These are phyloP conservation scores for Skeletonema potamos DNA, from an alignment of 108 stramenopile species.

Conservation along the genomic window DNA sequence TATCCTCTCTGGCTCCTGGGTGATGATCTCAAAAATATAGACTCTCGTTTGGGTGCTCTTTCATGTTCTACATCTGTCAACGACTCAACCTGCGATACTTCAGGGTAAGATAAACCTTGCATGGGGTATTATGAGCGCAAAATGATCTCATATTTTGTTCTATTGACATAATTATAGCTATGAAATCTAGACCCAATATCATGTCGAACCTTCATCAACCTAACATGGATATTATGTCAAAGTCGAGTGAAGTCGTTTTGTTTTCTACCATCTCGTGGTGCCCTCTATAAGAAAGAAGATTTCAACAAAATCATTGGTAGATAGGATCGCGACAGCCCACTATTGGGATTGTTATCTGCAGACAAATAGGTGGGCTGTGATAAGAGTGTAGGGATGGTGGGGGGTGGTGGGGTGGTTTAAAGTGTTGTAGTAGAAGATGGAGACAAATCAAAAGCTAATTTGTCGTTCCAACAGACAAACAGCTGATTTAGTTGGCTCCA, in stretches of 20 bases:
- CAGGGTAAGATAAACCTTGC: neutral
- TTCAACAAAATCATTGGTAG: neutral
- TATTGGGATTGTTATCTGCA: neutral
- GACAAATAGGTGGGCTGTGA: neutral
- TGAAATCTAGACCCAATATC: conserved; percentile 15
- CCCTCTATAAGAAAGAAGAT: neutral
- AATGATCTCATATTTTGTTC: conserved; percentile 9
- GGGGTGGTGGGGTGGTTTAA: neutral
- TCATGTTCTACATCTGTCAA: too few species aligned
- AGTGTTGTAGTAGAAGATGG: neutral
- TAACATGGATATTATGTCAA: neutral
- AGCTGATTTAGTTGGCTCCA: conserved; percentile 61
- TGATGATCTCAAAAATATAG: too few species aligned
- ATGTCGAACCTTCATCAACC: neutral
- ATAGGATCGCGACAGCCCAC: neutral
- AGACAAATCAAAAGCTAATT: conserved; percentile 1
- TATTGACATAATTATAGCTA: conserved; percentile 16
- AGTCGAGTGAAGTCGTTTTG: neutral
- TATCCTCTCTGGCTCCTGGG: too few species aligned
- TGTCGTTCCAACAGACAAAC: conserved; percentile 1
- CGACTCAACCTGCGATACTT: neutral
- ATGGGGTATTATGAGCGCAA: neutral
- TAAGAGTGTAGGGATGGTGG: neutral
- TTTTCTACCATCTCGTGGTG: neutral
- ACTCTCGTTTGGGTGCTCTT: too few species aligned